Conservation (phyloP, 495 filamentous ascomycete genomes). For the Trichoderma virens region DNA sequence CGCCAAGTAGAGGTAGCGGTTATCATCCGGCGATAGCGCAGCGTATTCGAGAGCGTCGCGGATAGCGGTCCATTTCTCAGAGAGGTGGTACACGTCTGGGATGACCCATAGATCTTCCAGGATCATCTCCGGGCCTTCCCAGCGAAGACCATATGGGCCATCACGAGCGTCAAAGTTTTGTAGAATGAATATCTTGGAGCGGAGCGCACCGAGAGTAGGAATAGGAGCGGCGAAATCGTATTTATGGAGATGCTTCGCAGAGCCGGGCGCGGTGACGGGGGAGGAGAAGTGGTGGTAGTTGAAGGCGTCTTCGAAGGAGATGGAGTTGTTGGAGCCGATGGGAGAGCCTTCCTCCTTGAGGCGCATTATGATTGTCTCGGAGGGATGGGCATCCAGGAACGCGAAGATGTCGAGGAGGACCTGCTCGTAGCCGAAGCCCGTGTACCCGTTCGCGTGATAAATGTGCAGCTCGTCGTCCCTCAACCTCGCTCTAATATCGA, state of each 20-base stretch:
- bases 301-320: slow-evolving; percentile 19
- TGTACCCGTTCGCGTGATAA: slow-evolving; percentile 57
- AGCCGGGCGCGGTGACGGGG: slow-evolving; percentile 16
- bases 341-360: slow-evolving; percentile 20
- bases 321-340: slow-evolving; percentile 14
- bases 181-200: slow-evolving; percentile 22
- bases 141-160: slow-evolving; percentile 16
- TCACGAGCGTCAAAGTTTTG: slow-evolving; percentile 20
- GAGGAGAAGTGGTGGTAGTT: slow-evolving; percentile 18
- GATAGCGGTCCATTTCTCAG: slow-evolving; percentile 17
- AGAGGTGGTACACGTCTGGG: slow-evolving; percentile 14
- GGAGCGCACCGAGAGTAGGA: slow-evolving; percentile 21
- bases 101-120: slow-evolving; percentile 19
- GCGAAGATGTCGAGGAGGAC: slow-evolving; percentile 51
- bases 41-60: slow-evolving; percentile 14
- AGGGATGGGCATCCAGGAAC: slow-evolving; percentile 35
- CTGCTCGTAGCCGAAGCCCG: slow-evolving; percentile 40
- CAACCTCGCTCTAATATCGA: slow-evolving; percentile 59
- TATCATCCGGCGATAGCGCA: slow-evolving; percentile 12
- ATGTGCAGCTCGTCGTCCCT: slow-evolving; percentile 23
- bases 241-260: slow-evolving; percentile 16
- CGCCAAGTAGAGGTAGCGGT: slow-evolving; percentile 14
- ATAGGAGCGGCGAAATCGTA: slow-evolving; percentile 14
- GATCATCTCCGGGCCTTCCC: slow-evolving; percentile 14
- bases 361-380: slow-evolving; percentile 22